These are phyloP conservation scores for Blastocystis sp. DNA, from an alignment of 352 stramenopile species.

Conservation along the genomic window DNA sequence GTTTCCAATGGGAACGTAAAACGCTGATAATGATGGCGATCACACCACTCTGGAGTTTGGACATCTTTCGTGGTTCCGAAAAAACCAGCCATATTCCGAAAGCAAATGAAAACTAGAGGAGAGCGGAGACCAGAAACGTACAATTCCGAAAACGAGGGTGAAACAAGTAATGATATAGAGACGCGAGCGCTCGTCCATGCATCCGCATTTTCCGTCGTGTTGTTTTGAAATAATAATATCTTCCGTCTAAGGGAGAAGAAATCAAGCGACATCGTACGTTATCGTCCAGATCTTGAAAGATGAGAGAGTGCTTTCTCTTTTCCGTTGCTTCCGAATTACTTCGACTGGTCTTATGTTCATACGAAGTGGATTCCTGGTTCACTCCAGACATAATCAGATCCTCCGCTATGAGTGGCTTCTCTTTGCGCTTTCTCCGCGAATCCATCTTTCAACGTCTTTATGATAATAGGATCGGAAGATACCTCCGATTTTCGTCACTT, in stretches of 20 bases:
- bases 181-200: background rate
- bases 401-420: background rate
- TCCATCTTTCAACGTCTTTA: background rate
- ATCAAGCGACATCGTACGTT: background rate
- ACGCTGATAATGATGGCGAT: background rate
- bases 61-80: background rate
- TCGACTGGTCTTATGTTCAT: background rate
- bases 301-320: background rate
- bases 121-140: background rate
- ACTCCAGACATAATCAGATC: background rate
- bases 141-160: conserved; percentile 24
- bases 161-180: conserved; percentile 5
- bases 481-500: too few species aligned
- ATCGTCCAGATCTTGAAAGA: background rate
- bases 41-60: background rate
- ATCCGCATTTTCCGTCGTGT: background rate
- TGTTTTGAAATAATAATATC: conserved; percentile 26
- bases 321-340: background rate
- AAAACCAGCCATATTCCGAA: conserved; percentile 25
- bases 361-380: background rate
- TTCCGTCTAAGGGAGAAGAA: background rate
- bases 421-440: conserved; percentile 3
- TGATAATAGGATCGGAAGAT: too few species aligned
- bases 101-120: background rate
- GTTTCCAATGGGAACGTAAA: background rate